phyloP scores from a whole-genome alignment of 2,329 filamentous ascomycete genomes.

The Aureobasidium sp. region DNA sequence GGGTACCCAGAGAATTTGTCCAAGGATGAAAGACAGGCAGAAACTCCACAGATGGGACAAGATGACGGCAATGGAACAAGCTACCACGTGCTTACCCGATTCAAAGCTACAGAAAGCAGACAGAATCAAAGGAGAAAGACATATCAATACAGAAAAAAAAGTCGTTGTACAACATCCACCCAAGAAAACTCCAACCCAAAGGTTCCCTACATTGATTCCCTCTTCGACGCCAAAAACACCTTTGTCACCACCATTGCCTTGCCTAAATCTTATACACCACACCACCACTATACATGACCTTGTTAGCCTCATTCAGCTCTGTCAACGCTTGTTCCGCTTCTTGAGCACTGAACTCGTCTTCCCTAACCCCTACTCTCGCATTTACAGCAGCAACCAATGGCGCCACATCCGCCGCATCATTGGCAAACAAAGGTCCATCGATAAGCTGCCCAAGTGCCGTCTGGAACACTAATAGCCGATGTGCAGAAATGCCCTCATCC shows the following conservation, averaged over 20 bases:
- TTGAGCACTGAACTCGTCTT: constrained; percentile 53
- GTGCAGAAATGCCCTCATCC: constrained; percentile 45
- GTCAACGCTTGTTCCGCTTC: constrained; percentile 73
- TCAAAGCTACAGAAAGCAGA: no score
- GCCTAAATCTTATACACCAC: constrained; percentile 42
- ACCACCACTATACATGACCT: constrained; percentile 64
- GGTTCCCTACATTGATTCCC: not conserved
- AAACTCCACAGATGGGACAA: no score
- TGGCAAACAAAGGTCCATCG: constrained; percentile 72
- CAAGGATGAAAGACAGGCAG: no score
- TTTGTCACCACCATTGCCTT: not conserved
- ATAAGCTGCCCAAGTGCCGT: constrained; percentile 75
- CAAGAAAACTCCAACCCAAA: no score
- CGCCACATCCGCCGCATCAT: constrained; percentile 71
- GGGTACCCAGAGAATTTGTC: no score
- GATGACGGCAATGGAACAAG: no score
- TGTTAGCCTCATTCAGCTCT: constrained; percentile 73
- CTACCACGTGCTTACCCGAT: no score
- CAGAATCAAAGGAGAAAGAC: no score
- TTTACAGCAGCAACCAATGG: constrained; percentile 76
- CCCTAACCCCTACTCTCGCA: constrained; percentile 52
- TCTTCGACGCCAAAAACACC: not conserved
- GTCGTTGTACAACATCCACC: no score
- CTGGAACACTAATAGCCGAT: constrained; percentile 67
- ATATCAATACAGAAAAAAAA: no score